Base-by-base conservation (phyloP, 208 protist genomes). In the Trypanosoma platydactyli region DNA sequence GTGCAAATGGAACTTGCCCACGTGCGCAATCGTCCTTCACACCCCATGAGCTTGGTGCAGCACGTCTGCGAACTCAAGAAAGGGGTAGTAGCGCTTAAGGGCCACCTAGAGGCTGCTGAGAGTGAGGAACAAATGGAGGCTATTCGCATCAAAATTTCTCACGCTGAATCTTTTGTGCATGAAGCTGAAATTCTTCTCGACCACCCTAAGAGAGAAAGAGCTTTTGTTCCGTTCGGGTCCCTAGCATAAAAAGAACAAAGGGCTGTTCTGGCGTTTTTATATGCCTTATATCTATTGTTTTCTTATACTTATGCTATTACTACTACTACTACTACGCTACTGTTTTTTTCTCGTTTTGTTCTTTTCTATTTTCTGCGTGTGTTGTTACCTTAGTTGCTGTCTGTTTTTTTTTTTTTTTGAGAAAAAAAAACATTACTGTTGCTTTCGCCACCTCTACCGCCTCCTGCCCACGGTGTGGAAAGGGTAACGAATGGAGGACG, bases 11-110 rank as follows among this genome's bases (percentile, higher is more conserved):
- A 73, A 30, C 75, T 89, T 42, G 53, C 76, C 9, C 68, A 79
- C 29, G 76, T 86, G 59, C 67, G 65, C 48, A 92, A 92, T 57
- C 68, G 51, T 9, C 60, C 78, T 5, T 74, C 83, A n/a, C 60
- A 72, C 33, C 72, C 72, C 48, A 86, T 83, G 64, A 86, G 82
- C 63, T 67, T 87, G 3, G 56, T 62, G 53, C 64, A 71, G 46
- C 77, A 84, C 68, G 77, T 92, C 20, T 51, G 46, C 11, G 86
- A 88, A 42, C 63, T 92, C 44, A 77, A 87, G 59, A 74, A 79
- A 41, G 76, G 76, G 38, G 80, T 92, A 38, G 64, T 73, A 25
- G 81, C 70, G 66, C 73, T 92, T 42, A 55, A 63, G 24, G 76
- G 80, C 40, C 80, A 75, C 54, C 68, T 71, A 46, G 45, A 76